phyloP scores from a whole-genome alignment of 208 protist genomes.

The Acanthamoeba healyi region DNA sequence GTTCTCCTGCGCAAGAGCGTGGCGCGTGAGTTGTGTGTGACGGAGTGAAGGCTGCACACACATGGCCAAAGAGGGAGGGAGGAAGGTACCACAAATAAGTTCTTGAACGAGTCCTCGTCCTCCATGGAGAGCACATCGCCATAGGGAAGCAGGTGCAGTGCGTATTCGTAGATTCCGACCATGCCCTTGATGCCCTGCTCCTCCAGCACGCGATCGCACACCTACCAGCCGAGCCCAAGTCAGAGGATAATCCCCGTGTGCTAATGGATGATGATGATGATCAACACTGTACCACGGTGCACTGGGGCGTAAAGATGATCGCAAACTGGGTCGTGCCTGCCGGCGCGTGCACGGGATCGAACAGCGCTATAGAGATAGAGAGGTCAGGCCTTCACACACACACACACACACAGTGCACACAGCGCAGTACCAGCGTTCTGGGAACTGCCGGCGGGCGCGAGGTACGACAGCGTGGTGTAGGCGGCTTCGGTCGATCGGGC shows the following conservation, averaged over 20 bases:
- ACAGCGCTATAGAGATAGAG: not conserved
- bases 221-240: not conserved
- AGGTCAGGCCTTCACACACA: no score
- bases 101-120: not conserved
- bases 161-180: slow-evolving; percentile 40
- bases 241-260: no score
- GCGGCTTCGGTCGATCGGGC: not conserved
- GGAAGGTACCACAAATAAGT: not conserved
- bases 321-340: slow-evolving; percentile 8
- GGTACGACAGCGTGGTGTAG: not conserved
- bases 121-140: slow-evolving; percentile 7
- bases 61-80: not conserved
- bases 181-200: slow-evolving; percentile 26
- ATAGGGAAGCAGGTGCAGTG: slow-evolving; percentile 10
- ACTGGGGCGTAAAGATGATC: slow-evolving; percentile 31
- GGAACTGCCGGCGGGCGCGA: not conserved
- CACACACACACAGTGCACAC: not conserved
- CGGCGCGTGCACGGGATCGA: not conserved
- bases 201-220: slow-evolving; percentile 26
- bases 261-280: not conserved
- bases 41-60: not conserved
- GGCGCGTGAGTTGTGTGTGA: not conserved
- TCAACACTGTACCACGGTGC: not conserved
- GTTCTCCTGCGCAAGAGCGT: slow-evolving; percentile 18
- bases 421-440: not conserved